phyloP scores from a whole-genome alignment of 2,329 filamentous ascomycete species.

The Penicillium decumbens region DNA sequence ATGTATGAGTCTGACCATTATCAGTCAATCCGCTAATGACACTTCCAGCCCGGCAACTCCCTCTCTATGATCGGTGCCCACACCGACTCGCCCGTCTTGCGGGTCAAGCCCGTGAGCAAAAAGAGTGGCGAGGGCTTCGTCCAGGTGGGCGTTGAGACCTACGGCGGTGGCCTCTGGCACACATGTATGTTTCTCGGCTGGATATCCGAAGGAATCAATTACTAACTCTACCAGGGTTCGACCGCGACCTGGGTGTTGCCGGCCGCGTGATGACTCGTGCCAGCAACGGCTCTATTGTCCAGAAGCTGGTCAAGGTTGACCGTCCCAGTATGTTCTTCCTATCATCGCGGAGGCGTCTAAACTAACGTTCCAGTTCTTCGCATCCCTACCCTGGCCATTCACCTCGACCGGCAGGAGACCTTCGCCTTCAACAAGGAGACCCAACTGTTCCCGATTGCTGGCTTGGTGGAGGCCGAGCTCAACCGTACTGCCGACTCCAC shows the following conservation, averaged over 20 bases:
- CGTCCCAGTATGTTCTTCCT: conserved; percentile 57
- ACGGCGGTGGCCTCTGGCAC: conserved; percentile 95
- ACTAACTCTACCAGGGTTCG: conserved; percentile 61
- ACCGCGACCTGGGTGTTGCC: conserved; percentile 85
- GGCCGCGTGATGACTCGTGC: conserved; percentile 79
- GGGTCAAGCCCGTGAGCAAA: conserved; percentile 91
- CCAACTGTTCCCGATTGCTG: conserved; percentile 89
- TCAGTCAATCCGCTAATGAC: neutral
- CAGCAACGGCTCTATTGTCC: conserved; percentile 67
- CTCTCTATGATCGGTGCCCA: conserved; percentile 92
- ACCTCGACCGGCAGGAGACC: conserved; percentile 77
- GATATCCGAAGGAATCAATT: neutral
- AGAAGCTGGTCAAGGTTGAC: conserved; percentile 85
- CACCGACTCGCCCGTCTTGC: conserved; percentile 87
- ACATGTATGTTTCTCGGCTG: conserved; percentile 53
- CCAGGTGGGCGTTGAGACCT: conserved; percentile 93
- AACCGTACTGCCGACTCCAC: conserved; percentile 61
- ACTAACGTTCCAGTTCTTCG: conserved; percentile 57
- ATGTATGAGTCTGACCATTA: conserved; percentile 5
- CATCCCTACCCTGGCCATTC: conserved; percentile 89
- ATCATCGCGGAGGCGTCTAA: neutral
- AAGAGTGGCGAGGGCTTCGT: conserved; percentile 80
- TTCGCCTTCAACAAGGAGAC: conserved; percentile 97
- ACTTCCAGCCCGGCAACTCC: conserved; percentile 68
- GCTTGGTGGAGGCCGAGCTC: conserved; percentile 79